These are phyloP conservation scores for Bidens hawaiensis DNA, from an alignment of 140 eudicot species.

Conservation along the genomic window DNA sequence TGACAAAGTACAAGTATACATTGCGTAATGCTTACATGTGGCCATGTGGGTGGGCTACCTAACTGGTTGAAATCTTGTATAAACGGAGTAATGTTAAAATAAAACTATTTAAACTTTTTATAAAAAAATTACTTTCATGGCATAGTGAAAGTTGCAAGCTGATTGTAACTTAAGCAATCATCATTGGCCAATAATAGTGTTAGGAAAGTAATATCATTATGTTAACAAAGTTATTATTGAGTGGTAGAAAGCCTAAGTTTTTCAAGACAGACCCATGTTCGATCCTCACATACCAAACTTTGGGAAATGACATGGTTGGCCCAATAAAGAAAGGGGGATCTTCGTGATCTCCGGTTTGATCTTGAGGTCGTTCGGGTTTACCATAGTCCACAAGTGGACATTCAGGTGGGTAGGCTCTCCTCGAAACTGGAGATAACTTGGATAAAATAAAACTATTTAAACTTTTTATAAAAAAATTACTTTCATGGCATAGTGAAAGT, in stretches of 20 bases:
- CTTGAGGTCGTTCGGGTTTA: no score
- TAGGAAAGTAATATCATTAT: neutral
- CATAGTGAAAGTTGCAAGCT: neutral
- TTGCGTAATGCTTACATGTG: constrained; percentile 9
- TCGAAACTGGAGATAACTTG: constrained; percentile 18
- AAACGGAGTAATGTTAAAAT: neutral
- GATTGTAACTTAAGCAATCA: constrained; percentile 4
- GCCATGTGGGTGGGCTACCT: constrained; percentile 32
- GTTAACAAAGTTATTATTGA: no score
- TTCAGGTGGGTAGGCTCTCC: constrained; percentile 30
- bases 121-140: neutral
- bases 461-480: neutral
- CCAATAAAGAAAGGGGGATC: no score
- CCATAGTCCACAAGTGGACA: constrained; percentile 22
- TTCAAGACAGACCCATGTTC: no score
- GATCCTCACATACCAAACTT: no score
- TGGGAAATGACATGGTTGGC: no score
- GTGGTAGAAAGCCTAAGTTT: no score
- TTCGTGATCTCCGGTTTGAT: no score
- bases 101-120: neutral
- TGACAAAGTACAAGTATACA: constrained; percentile 16
- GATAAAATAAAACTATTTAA: neutral
- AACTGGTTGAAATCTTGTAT: constrained; percentile 17
- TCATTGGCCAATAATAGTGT: neutral
- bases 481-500: neutral